Conservation (phyloP, 2,329 filamentous ascomycete genomes). For the Magnaporthales sp. region DNA sequence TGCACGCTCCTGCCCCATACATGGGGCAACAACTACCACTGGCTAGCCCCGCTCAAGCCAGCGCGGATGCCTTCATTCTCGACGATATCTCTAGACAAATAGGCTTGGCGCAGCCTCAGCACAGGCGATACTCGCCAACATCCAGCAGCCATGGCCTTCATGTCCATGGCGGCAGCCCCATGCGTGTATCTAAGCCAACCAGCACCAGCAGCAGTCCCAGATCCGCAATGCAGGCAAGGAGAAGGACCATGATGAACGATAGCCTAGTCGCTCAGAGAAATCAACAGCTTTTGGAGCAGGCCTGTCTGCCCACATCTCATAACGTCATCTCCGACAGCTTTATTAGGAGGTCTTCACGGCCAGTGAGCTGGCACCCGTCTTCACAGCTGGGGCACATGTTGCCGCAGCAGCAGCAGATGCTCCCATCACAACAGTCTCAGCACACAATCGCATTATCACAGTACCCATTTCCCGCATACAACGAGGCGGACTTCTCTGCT, state of each 20-base stretch:
- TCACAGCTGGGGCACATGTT: slow-evolving; percentile 31
- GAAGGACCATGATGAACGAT: slow-evolving; percentile 49
- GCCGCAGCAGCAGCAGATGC: slow-evolving; percentile 23
- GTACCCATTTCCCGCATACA: slow-evolving; percentile 30
- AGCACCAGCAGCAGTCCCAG: slow-evolving; percentile 61
- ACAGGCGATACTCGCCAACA: slow-evolving; percentile 38
- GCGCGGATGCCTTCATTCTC: slow-evolving; percentile 35
- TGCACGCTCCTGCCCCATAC: slow-evolving; percentile 8
- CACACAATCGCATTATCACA: slow-evolving; percentile 23
- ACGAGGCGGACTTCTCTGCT: slow-evolving; percentile 25
- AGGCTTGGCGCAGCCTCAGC: slow-evolving; percentile 34
- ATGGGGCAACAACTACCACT: slow-evolving; percentile 18
- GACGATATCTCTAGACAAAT: slow-evolving; percentile 42
- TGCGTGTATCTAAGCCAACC: slow-evolving; percentile 53
- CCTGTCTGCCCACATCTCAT: slow-evolving; percentile 25
- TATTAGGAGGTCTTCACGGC: slow-evolving; percentile 38
- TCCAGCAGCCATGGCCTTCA: slow-evolving; percentile 28
- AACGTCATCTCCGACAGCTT: slow-evolving; percentile 23
- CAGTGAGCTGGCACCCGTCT: slow-evolving; percentile 69
- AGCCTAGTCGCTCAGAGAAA: slow-evolving; percentile 33
- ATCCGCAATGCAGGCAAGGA: slow-evolving; percentile 38
- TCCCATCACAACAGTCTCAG: slow-evolving; percentile 25
- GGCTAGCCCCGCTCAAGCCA: slow-evolving; percentile 18
- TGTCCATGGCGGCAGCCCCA: slow-evolving; percentile 29
- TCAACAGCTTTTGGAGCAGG: slow-evolving; percentile 37